phyloP scores from a whole-genome alignment of 2,329 filamentous ascomycete species.

The Dothiorella sarmentorum region DNA sequence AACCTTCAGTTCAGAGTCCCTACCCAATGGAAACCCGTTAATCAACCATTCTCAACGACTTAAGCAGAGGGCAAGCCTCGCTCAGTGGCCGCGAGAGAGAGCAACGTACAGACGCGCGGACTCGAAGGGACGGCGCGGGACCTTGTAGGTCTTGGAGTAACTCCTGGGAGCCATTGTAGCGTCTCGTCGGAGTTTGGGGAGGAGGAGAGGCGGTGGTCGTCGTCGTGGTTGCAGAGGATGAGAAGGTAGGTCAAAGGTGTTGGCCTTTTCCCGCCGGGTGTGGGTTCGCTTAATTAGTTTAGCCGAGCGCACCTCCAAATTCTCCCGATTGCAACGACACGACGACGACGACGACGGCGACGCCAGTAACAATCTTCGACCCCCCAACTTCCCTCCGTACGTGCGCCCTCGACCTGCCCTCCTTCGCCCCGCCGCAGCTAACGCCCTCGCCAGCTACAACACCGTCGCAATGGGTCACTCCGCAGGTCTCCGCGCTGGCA shows the following conservation, averaged over 20 bases:
- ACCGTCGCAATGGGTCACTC: slow-evolving; percentile 52
- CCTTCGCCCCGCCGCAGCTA: neutral
- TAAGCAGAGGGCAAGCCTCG: slow-evolving; percentile 92
- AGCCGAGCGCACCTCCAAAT: neutral
- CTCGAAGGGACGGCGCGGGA: slow-evolving; percentile 97
- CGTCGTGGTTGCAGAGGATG: slow-evolving; percentile 30
- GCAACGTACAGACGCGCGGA: slow-evolving; percentile 98
- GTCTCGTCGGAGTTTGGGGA: slow-evolving; percentile 11
- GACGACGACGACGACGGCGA: slow-evolving; percentile 18
- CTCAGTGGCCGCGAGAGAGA: slow-evolving; percentile 83
- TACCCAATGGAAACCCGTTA: slow-evolving; percentile 62
- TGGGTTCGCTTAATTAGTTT: slow-evolving; percentile 15
- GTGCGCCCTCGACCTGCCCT: neutral
- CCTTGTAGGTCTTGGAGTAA: slow-evolving; percentile 99
- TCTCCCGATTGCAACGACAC: neutral
- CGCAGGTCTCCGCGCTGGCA: slow-evolving; percentile 45
- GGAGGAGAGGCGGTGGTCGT: slow-evolving; percentile 21
- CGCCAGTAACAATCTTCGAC: slow-evolving; percentile 12
- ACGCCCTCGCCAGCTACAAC: slow-evolving; percentile 12
- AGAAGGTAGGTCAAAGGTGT: slow-evolving; percentile 1
- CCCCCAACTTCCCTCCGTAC: slow-evolving; percentile 12
- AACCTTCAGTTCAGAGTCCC: slow-evolving; percentile 99
- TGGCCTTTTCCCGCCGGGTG: slow-evolving; percentile 6
- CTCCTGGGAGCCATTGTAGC: slow-evolving; percentile 53
- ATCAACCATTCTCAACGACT: slow-evolving; percentile 75